Evolutionary conservation across 345 rosid species (phyloP).

Genomic region (Sisymbrium altissimum): DNA sequence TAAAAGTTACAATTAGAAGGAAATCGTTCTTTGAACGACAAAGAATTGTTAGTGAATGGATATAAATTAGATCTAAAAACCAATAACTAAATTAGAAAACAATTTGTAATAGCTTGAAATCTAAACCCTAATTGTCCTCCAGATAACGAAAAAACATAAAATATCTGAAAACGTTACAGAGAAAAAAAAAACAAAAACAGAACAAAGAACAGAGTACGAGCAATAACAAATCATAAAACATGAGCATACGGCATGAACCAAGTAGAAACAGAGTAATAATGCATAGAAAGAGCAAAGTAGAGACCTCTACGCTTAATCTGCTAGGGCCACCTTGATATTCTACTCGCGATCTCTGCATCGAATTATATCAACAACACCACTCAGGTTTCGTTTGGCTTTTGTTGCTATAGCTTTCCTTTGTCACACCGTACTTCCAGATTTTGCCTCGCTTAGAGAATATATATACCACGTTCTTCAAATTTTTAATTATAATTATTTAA

Average conservation of each 20-base stretch:
- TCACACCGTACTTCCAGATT: too few species aligned
- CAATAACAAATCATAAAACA: background rate
- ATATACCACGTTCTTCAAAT: background rate
- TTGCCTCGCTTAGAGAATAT: background rate
- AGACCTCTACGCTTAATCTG: background rate
- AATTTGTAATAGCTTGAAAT: too few species aligned
- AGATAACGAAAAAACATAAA: background rate
- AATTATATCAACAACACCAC: too few species aligned
- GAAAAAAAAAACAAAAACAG: too few species aligned
- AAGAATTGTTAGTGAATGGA: too few species aligned
- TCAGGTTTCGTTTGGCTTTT: too few species aligned
- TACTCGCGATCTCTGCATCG: too few species aligned
- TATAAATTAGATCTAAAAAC: too few species aligned
- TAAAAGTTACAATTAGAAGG: too few species aligned
- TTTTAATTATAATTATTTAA: background rate
- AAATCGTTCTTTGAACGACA: too few species aligned
- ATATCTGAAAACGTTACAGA: background rate
- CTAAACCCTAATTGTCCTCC: background rate
- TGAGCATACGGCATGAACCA: background rate
- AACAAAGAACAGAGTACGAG: background rate
- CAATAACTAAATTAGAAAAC: too few species aligned
- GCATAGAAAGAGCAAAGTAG: conserved; percentile 1
- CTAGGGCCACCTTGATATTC: background rate
- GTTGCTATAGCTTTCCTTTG: background rate
- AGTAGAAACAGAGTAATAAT: background rate